Evolutionary conservation across 306 rosid genomes (phyloP), one percentile per base, ranked within the genome.

Genomic region (Amphicarpaea edgeworthii): DNA sequence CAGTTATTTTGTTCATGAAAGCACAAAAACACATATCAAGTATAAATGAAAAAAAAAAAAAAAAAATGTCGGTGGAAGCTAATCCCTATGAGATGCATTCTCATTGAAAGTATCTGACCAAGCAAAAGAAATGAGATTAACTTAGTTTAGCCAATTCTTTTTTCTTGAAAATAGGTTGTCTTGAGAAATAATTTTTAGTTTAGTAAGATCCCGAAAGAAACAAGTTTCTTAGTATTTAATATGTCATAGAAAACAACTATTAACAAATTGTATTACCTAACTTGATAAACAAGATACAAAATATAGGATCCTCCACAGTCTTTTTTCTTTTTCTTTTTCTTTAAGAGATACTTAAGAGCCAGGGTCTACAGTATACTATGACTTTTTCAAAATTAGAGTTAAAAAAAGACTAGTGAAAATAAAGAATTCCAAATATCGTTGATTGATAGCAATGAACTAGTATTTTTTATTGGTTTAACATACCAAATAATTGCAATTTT

Each of bases 51-150:
- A n/a, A 14, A 37, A 32, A 15, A n/a, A n/a, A 14, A 37, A 32
- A 30, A 50, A 45, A 12, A 49, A 5, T 17, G 3, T 26, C 16
- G 20, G 21, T 4, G 0, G 4, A 70, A 34, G 20, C 58, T 17
- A 70, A 53, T 70, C 15, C 76, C 34, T 12, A 1, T 8, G 8
- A 38, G 50, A 70, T 12, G 61, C 50, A 51, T 70, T 70, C 37
- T 34, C 21, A 7, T 53, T 51, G 12, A 70, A 40, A 3, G 20
- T 53, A 37, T 50, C 14, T 37, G 3, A 70, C 34, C 10, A 53
- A 37, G 50, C 37, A 37, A 38, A 71, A 53, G 34, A 71, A 71
- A 55, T 12, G 23, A 71, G 65, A 38, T 50, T 70, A 49, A 70
- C 63, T 30, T 34, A 32, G 41, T 34, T 47, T 34, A 12, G 20